Evolutionary conservation across 192 early-diverging fungal genomes (phyloP), one percentile per base, ranked within the genome.

Genomic region (Coemansia reversa): DNA sequence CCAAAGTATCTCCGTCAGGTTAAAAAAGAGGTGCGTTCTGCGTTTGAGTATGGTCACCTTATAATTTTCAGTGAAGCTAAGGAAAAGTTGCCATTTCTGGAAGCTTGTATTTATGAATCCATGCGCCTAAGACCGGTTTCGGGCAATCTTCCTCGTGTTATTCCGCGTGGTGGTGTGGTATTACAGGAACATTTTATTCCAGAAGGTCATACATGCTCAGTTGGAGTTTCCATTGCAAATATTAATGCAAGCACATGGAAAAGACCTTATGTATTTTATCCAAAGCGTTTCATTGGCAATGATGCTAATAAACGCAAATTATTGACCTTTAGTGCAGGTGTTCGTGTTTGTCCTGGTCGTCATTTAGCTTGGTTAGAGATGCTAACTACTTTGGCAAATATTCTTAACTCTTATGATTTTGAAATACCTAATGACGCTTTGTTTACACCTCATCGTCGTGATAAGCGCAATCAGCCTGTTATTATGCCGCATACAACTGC

Each of bases 71-170:
- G 42, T 5, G 78, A 71, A 32, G 72, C 78, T 6, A 58, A 60
- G 11, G 30, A 25, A 32, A 49, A 47, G 0, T 39, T 81, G 54
- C 66, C 73, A 16, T 81, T 64, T n/a, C 39, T 81, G 2, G 73
- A 81, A 45, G 78, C 78, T 1, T 74, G 72, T 29, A 52, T 75
- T 18, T 75, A 72, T 53, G 78, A 81, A 53, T 57, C 78, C 7
- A 51, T 81, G 68, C 72, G 78, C 2, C 35, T 79, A 35, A 59
- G 63, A 8, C 67, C 76, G 0, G 63, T 69, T 6, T 45, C 66
- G 4, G 51, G 58, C 20, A 73, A 70, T 24, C 51, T 80, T 60
- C 68, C 77, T 18, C 51, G 78, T 27, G 39, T 35, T 19, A 63
- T 75, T 22, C 65, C 73, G 3, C 42, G 63, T 8, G 78, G 78